Evolutionary conservation across 2,329 filamentous ascomycete genomes (phyloP).

Genomic region (Stagonosporopsis cucurbitacearum): DNA sequence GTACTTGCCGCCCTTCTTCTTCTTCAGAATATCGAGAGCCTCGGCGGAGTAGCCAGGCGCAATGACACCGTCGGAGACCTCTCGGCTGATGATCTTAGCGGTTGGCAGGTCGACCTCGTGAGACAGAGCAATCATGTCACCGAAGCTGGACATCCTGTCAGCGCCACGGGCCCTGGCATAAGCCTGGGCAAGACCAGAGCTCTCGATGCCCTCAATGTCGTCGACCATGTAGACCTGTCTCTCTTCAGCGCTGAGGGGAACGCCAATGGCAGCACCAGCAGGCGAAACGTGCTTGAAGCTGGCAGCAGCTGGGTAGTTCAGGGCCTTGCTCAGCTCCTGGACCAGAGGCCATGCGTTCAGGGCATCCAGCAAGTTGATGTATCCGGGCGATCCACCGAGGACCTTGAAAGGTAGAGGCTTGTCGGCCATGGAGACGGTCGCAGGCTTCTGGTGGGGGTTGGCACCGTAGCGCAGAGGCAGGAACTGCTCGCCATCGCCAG

Average conservation of each 20-base stretch:
- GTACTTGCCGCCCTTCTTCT: slow-evolving; percentile 99
- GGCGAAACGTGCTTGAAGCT: slow-evolving; percentile 99
- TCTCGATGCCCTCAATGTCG: slow-evolving; percentile 88
- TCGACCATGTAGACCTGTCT: slow-evolving; percentile 98
- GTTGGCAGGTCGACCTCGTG: slow-evolving; percentile 90
- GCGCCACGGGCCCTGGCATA: slow-evolving; percentile 95
- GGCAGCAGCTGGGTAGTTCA: slow-evolving; percentile 87
- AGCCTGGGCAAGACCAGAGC: slow-evolving; percentile 85
- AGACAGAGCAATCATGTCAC: slow-evolving; percentile 92
- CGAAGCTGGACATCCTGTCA: slow-evolving; percentile 98
- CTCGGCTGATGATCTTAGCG: slow-evolving; percentile 95
- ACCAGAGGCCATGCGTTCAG: slow-evolving; percentile 97
- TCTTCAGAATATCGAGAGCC: slow-evolving; percentile 88
- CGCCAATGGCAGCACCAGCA: slow-evolving; percentile 91
- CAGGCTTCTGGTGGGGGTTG: slow-evolving; percentile 98
- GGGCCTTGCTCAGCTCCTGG: slow-evolving; percentile 90
- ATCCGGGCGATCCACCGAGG: slow-evolving; percentile 85
- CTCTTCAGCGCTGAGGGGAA: slow-evolving; percentile 84
- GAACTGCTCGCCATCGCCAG: slow-evolving; percentile 82
- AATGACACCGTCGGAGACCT: slow-evolving; percentile 97
- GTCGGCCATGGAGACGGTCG: slow-evolving; percentile 78
- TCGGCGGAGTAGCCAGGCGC: slow-evolving; percentile 85
- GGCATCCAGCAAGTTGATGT: slow-evolving; percentile 96
- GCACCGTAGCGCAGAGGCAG: slow-evolving; percentile 89
- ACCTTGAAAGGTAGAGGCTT: slow-evolving; percentile 92